Evolutionary conservation across 177 flowering plant species (phyloP).

Genomic region (Vitis hybrid): DNA sequence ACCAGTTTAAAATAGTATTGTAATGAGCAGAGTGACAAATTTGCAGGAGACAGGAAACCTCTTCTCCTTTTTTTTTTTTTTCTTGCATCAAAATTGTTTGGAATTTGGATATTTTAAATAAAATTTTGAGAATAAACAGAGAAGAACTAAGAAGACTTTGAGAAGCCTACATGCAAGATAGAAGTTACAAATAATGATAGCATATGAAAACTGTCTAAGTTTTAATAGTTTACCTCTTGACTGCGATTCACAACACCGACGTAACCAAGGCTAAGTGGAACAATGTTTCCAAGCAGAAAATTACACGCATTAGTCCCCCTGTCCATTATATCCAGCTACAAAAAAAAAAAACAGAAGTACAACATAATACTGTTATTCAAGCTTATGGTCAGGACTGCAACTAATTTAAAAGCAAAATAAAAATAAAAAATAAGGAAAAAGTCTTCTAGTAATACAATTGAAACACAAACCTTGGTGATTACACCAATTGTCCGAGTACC

Average conservation of each 20-base stretch:
- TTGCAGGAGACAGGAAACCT: no score
- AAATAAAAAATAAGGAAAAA: not conserved
- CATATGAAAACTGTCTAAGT: not conserved
- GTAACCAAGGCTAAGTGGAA: conserved; percentile 58
- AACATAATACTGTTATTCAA: not conserved
- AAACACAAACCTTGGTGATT: conserved; percentile 42
- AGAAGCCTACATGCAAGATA: not conserved
- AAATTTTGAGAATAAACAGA: no score
- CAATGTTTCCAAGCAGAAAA: conserved; percentile 50
- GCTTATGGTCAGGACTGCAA: not conserved
- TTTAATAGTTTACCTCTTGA: conserved; percentile 40
- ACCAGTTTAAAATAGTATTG: no score
- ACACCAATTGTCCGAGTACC: conserved; percentile 55
- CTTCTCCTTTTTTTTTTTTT: no score
- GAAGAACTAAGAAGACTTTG: not conserved
- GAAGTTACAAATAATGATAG: not conserved
- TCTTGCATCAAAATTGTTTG: no score
- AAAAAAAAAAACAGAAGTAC: conserved; percentile 3
- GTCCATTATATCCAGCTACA: conserved; percentile 59
- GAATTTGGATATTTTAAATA: no score
- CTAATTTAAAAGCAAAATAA: not conserved
- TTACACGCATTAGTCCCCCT: conserved; percentile 54
- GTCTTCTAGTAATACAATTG: not conserved
- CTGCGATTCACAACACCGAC: conserved; percentile 54
- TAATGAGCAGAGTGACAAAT: no score